These are phyloP conservation scores for Chara braunii DNA, from an alignment of 139 green algal species.

Conservation along the genomic window DNA sequence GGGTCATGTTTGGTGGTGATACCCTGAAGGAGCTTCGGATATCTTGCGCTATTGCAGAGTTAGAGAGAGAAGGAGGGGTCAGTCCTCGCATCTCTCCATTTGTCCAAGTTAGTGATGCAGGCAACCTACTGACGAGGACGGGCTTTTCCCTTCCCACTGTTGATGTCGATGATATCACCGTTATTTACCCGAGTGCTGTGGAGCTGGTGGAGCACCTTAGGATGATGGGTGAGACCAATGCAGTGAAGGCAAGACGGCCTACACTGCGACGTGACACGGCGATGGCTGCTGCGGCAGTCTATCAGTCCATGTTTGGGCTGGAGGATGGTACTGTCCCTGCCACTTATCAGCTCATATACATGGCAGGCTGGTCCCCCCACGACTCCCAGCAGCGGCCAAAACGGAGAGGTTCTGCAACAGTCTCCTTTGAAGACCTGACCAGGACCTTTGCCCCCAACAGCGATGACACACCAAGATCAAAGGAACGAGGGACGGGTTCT, in stretches of 20 bases:
- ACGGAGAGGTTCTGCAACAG: conserved; percentile 19
- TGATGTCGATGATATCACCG: conserved; percentile 64
- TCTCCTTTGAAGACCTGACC: conserved; percentile 39
- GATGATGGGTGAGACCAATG: conserved; percentile 68
- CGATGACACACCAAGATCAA: no score
- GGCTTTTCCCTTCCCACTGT: conserved; percentile 63
- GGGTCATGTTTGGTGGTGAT: conserved; percentile 63
- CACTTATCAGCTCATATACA: conserved; percentile 44
- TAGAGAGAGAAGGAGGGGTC: conserved; percentile 69
- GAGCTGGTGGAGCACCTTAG: conserved; percentile 60
- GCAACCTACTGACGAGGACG: conserved; percentile 62
- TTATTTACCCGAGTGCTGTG: conserved; percentile 50
- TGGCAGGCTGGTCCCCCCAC: conserved; percentile 40
- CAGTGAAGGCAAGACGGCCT: conserved; percentile 36
- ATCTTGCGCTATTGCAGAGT: conserved; percentile 61
- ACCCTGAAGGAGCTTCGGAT: conserved; percentile 74
- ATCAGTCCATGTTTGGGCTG: conserved; percentile 54
- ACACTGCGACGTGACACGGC: conserved; percentile 54
- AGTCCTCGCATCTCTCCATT: conserved; percentile 61
- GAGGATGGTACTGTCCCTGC: conserved; percentile 21
- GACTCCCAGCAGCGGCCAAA: conserved; percentile 32
- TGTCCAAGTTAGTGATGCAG: conserved; percentile 62
- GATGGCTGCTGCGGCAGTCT: conserved; percentile 52
- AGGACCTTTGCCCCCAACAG: no score
- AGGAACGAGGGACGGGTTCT: no score